A percentile compares a stretch with the other conserved stretches of the same genome.
Conservation (phyloP, 2,329 filamentous ascomycete species). For the Dactylella cylindrospora region DNA sequence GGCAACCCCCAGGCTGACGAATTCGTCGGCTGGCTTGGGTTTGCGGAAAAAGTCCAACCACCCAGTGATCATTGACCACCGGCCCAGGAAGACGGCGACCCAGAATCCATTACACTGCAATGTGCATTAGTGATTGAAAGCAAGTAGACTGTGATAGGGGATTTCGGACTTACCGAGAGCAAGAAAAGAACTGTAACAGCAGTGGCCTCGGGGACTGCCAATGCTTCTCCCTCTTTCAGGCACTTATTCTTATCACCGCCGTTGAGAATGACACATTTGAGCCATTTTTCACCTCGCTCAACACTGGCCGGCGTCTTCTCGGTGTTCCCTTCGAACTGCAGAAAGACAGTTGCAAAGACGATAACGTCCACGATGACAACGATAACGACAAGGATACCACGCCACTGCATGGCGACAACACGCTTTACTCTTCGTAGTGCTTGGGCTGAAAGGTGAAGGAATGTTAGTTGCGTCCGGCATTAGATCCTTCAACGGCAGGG, state of each 20-base stretch:
- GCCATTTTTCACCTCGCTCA: slow-evolving; percentile 64
- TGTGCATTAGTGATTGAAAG: slow-evolving; percentile 32
- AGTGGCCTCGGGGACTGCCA: slow-evolving; percentile 74
- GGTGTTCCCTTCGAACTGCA: slow-evolving; percentile 74
- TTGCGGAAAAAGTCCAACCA: slow-evolving; percentile 71
- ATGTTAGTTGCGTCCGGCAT: slow-evolving; percentile 6
- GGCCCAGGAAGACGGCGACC: slow-evolving; percentile 76
- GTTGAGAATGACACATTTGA: slow-evolving; percentile 66
- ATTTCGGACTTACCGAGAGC: slow-evolving; percentile 65
- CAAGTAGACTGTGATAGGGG: slow-evolving; percentile 18
- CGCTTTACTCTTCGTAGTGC: slow-evolving; percentile 83
- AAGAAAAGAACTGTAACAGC: slow-evolving; percentile 80
- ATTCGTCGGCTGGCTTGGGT: slow-evolving; percentile 68
- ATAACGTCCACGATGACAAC: slow-evolving; percentile 89
- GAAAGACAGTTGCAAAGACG: slow-evolving; percentile 89
- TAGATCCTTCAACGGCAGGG: not conserved
- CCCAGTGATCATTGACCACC: slow-evolving; percentile 79
- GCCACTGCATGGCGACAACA: slow-evolving; percentile 90
- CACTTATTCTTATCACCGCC: slow-evolving; percentile 68
- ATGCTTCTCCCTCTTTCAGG: slow-evolving; percentile 59
- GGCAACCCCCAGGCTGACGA: slow-evolving; percentile 81
- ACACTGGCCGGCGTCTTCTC: slow-evolving; percentile 63
- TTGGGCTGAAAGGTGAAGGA: slow-evolving; percentile 71
- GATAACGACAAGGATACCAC: slow-evolving; percentile 83
- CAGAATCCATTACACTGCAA: slow-evolving; percentile 77